These are phyloP conservation scores for Fusarium graminum DNA, from an alignment of 2,329 filamentous ascomycete genomes.

Conservation along the genomic window DNA sequence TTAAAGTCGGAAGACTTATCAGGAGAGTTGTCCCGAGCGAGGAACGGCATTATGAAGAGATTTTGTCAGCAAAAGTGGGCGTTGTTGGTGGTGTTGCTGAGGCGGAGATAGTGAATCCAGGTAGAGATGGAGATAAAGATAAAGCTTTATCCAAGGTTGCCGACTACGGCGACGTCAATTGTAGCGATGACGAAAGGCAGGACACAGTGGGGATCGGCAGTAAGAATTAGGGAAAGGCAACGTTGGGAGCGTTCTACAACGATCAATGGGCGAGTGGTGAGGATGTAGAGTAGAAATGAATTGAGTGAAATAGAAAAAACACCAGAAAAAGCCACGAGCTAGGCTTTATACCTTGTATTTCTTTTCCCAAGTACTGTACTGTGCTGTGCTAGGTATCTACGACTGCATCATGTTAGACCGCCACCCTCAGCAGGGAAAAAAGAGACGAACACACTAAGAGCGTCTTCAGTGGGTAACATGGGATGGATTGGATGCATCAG, in stretches of 20 bases:
- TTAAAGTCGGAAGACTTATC: constrained; percentile 38
- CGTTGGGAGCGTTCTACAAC: neutral
- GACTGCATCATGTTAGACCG: constrained; percentile 39
- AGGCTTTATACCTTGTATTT: constrained; percentile 19
- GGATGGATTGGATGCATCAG: constrained; percentile 9
- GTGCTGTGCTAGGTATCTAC: constrained; percentile 4
- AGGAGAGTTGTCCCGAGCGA: constrained; percentile 20
- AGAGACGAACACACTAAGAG: constrained; percentile 22
- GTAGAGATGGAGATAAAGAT: constrained; percentile 2
- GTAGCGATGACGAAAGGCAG: constrained; percentile 31
- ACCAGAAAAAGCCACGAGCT: constrained; percentile 33
- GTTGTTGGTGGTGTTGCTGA: constrained; percentile 2
- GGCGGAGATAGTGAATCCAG: constrained; percentile 6
- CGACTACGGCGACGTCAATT: constrained; percentile 28
- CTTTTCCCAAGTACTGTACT: neutral
- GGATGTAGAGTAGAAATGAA: constrained; percentile 5
- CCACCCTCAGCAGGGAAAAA: constrained; percentile 36
- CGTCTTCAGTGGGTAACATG: constrained; percentile 31
- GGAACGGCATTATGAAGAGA: constrained; percentile 31
- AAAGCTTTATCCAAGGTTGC: constrained; percentile 1
- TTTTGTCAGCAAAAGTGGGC: constrained; percentile 3
- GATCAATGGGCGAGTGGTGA: constrained; percentile 11
- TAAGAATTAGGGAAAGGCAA: neutral
- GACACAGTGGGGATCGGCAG: constrained; percentile 3
- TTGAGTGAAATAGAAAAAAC: constrained; percentile 19